Conservation (phyloP, 495 filamentous ascomycete species). For the Aspergillus homomorphus region DNA sequence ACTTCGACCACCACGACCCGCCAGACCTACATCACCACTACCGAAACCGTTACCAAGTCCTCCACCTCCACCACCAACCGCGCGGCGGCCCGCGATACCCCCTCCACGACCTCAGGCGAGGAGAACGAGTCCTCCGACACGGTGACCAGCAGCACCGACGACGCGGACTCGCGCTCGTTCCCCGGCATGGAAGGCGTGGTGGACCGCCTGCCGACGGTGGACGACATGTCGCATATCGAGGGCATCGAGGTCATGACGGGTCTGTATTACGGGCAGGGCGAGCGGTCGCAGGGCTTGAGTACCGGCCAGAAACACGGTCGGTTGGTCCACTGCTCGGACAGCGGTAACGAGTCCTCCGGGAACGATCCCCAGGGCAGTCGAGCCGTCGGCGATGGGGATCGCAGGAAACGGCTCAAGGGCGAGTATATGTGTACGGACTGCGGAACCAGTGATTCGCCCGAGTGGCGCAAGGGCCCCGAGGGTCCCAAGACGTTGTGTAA, state of each 20-base stretch:
- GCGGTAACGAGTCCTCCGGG: slow-evolving; percentile 78
- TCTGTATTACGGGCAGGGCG: slow-evolving; percentile 81
- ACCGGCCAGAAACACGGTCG: slow-evolving; percentile 77
- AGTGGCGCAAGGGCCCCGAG: slow-evolving; percentile 93
- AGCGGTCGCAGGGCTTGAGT: slow-evolving; percentile 83
- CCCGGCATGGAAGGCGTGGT: slow-evolving; percentile 61
- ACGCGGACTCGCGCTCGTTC: slow-evolving; percentile 63
- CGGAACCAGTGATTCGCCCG: slow-evolving; percentile 88
- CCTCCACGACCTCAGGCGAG: slow-evolving; percentile 13
- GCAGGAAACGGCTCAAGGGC: slow-evolving; percentile 91
- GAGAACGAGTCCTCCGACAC: slow-evolving; percentile 51
- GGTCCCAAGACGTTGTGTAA: slow-evolving; percentile 97
- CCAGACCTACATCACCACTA: background rate
- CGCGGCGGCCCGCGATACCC: slow-evolving; percentile 4
- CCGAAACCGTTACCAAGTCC: background rate
- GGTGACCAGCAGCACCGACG: slow-evolving; percentile 59
- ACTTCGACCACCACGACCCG: slow-evolving; percentile 4
- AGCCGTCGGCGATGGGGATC: slow-evolving; percentile 57
- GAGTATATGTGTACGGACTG: slow-evolving; percentile 98
- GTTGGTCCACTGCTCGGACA: slow-evolving; percentile 62
- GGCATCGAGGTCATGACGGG: slow-evolving; percentile 94
- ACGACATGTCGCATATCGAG: slow-evolving; percentile 73
- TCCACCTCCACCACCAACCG: background rate
- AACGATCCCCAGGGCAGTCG: slow-evolving; percentile 56
- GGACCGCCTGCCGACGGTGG: slow-evolving; percentile 73